Evolutionary conservation across 257 asterid species (phyloP), one percentile per base, ranked within the genome.

Genomic region (Lycium barbarum): DNA sequence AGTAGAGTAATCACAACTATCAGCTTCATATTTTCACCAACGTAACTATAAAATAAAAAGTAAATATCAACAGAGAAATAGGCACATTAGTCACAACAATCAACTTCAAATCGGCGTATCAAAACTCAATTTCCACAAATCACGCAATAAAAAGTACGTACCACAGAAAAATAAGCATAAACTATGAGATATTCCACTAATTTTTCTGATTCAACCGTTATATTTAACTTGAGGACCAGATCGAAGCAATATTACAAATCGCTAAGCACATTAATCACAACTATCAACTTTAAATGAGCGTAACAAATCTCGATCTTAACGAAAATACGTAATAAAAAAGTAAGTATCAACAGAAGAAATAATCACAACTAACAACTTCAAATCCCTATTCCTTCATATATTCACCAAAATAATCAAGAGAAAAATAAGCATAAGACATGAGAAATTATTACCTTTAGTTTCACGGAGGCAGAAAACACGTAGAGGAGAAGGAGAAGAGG

Each of bases 381-480:
- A 26, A 26, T 26, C 33, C n/a, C n/a, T n/a, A 26, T 26, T 26
- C 33, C 33, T 26, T 26, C 33, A 26, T 26, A 26, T 26, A 26
- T 26, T 26, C 33, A 26, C 33, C 33, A 26, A 26, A 26, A 26
- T 26, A 26, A 26, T 26, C 33, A 26, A 26, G 1, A 36, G 9
- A 38, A 45, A 63, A 13, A 14, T 82, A 47, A 3, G 14, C 73
- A 43, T 22, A 82, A 47, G 22, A 55, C 7, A 63, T 9, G 40
- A 65, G 51, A 26, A 47, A 82, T 18, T 40, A 40, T 82, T 66
- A 95, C 97, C 90, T 86, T 88, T 89, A 87, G 88, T 68, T 76
- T 88, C 93, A 53, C 88, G 87, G 35, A 88, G 72, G 87, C 95
- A 85, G 83, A 86, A 87, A 26, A 86, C 91, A 12, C 82, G 89